phyloP scores from a whole-genome alignment of 1,284 basidiomycete genomes.

The Singerocomus inundabilis region DNA sequence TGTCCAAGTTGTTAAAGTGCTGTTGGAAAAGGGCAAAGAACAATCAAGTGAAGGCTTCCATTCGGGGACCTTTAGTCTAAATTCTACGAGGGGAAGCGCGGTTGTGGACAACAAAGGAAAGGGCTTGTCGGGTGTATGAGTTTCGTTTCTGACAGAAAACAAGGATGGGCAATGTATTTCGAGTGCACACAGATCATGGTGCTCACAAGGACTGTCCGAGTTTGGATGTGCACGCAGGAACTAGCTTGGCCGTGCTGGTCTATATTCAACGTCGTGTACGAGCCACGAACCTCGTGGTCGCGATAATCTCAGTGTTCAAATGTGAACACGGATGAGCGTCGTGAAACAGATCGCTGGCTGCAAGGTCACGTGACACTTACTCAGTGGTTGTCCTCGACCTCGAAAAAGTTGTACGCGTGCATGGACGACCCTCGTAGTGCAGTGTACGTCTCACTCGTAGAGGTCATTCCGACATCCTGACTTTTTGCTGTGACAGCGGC shows the following conservation, averaged over 20 bases:
- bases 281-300: no score
- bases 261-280: no score
- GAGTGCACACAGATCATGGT: slow-evolving; percentile 9
- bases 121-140: slow-evolving; percentile 32
- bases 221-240: no score
- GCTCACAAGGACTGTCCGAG: no score
- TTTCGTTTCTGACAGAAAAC: neutral
- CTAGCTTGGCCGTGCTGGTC: no score
- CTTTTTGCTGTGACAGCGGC: slow-evolving; percentile 16
- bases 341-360: no score
- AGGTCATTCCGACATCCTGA: neutral
- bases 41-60: slow-evolving; percentile 49
- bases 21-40: slow-evolving; percentile 61
- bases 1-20: slow-evolving; percentile 53
- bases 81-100: slow-evolving; percentile 42
- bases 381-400: no score
- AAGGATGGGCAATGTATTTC: slow-evolving; percentile 20
- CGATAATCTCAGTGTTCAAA: no score
- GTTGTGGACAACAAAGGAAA: slow-evolving; percentile 42
- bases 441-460: slow-evolving; percentile 21
- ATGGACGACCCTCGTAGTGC: slow-evolving; percentile 11
- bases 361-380: no score
- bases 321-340: no score
- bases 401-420: no score
- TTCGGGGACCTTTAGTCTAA: slow-evolving; percentile 24